Conservation (phyloP, 345 rosid species). For the Mercurialis annua region DNA sequence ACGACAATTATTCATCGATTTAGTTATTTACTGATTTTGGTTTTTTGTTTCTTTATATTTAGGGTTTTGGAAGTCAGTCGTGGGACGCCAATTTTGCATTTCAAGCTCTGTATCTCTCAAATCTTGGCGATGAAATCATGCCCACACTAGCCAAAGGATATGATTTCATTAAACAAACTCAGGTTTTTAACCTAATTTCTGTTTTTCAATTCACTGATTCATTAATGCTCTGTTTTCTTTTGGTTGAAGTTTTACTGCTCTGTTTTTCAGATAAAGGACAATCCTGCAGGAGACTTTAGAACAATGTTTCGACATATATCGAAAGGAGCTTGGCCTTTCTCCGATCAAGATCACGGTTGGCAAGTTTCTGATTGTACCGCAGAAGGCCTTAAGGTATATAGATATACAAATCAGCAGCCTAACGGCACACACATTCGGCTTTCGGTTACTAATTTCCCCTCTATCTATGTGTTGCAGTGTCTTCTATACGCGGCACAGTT, state of each 20-base stretch:
- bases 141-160: conserved; percentile 33
- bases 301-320: conserved; percentile 43
- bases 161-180: conserved; percentile 45
- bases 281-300: conserved; percentile 41
- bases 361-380: conserved; percentile 52
- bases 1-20: too few species aligned
- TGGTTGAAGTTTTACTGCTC: too few species aligned
- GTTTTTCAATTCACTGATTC: too few species aligned
- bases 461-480: conserved; percentile 11
- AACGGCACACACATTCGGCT: too few species aligned
- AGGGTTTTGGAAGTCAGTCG: conserved; percentile 59
- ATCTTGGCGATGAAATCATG: conserved; percentile 33
- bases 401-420: too few species aligned
- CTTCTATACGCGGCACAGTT: conserved; percentile 6
- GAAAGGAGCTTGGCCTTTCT: conserved; percentile 53
- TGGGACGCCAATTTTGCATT: conserved; percentile 54
- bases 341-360: conserved; percentile 51
- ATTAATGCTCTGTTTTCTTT: too few species aligned
- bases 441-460: too few species aligned
- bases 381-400: conserved; percentile 32
- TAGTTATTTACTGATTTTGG: too few species aligned
- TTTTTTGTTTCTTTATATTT: background rate
- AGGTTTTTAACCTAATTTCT: conserved; percentile 35
- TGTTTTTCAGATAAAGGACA: conserved; percentile 30
- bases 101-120: conserved; percentile 44